Conservation (phyloP, 768 basidiomycete genomes). For the Leccinellum albellum region DNA sequence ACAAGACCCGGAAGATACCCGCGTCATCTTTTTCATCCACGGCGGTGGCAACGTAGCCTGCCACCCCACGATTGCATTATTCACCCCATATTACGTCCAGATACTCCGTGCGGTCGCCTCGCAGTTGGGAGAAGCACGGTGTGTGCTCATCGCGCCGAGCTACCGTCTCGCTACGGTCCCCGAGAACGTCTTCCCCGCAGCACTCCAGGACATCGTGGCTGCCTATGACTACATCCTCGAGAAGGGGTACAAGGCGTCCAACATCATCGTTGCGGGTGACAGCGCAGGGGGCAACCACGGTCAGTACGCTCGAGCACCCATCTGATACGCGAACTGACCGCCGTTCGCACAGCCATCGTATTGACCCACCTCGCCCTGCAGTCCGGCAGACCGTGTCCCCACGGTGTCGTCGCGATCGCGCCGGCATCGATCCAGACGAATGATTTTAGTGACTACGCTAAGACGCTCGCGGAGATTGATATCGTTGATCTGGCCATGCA, state of each 20-base stretch:
- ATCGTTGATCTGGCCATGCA: background rate
- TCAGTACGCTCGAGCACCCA: conserved; percentile 1
- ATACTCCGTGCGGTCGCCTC: conserved; percentile 11
- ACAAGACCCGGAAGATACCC: background rate
- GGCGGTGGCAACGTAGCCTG: conserved; percentile 19
- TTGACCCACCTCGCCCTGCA: conserved; percentile 41
- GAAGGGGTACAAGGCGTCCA: conserved; percentile 19
- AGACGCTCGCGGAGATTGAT: conserved; percentile 1
- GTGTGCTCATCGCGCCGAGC: conserved; percentile 19
- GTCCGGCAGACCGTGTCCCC: conserved; percentile 46
- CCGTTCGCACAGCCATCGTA: conserved; percentile 12
- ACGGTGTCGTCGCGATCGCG: conserved; percentile 54
- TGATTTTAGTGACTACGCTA: conserved; percentile 1
- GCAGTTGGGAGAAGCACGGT: background rate
- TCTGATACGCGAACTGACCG: background rate
- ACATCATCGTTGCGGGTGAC: conserved; percentile 21
- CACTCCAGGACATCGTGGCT: conserved; percentile 21
- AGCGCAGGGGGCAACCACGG: conserved; percentile 27
- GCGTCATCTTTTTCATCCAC: conserved; percentile 24
- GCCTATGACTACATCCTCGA: conserved; percentile 26
- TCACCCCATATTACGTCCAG: conserved; percentile 1
- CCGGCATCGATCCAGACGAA: conserved; percentile 31
- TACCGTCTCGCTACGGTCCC: conserved; percentile 24
- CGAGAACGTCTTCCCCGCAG: conserved; percentile 22
- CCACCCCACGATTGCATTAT: conserved; percentile 10